These are phyloP conservation scores for Aristolochia contorta DNA, from an alignment of 164 flowering plant genomes.

Conservation along the genomic window DNA sequence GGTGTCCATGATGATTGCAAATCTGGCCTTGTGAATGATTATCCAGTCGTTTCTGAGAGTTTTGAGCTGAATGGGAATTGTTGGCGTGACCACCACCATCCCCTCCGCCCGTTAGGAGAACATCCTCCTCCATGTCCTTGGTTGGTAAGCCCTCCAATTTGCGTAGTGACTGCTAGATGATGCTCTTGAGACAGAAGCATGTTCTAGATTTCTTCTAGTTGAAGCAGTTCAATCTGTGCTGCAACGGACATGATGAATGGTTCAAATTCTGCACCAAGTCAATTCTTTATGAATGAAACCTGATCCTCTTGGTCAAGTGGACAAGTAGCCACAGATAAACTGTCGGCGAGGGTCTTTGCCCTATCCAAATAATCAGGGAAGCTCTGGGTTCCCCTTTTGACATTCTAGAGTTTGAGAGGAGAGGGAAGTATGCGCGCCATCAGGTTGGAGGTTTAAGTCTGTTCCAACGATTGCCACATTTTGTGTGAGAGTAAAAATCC, in stretches of 20 bases:
- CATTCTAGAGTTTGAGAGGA: background rate
- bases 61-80: background rate
- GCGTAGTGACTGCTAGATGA: background rate
- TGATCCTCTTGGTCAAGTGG: background rate
- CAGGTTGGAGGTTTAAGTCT: background rate
- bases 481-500: background rate
- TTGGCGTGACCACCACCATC: background rate
- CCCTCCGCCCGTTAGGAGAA: background rate
- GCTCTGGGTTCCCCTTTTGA: background rate
- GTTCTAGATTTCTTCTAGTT: background rate
- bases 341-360: background rate
- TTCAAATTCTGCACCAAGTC: background rate
- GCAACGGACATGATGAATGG: background rate
- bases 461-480: background rate
- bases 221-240: background rate
- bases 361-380: background rate
- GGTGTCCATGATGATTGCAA: too few species aligned
- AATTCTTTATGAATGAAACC: background rate
- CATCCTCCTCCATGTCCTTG: background rate
- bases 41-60: background rate
- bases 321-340: background rate
- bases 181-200: background rate
- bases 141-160: too few species aligned
- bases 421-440: background rate
- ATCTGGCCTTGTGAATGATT: too few species aligned